Percentiles rank a stretch among this genome's conserved stretches.
These are phyloP conservation scores for Picea sitchensis DNA, from an alignment of 75 land plant genomes.

Conservation along the genomic window DNA sequence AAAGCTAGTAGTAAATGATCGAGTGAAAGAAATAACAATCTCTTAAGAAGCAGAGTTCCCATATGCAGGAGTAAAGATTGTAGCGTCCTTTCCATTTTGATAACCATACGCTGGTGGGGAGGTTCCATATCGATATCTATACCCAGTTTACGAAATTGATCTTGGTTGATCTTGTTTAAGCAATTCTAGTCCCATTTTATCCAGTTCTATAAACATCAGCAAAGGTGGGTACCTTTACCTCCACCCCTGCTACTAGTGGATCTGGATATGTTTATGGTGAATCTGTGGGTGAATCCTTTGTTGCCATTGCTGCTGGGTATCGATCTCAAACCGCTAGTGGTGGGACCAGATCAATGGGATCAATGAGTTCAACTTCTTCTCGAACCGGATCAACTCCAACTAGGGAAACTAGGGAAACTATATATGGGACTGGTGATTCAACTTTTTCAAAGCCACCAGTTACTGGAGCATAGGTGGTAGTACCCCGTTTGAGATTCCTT, in stretches of 20 bases:
- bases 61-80: not conserved
- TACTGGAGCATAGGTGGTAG: no score
- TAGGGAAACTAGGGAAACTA: not conserved
- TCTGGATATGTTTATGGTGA: not conserved
- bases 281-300: not conserved
- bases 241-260: not conserved
- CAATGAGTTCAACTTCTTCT: not conserved
- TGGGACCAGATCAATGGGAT: not conserved
- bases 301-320: not conserved
- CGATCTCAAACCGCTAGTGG: not conserved
- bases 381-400: not conserved
- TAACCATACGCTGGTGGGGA: not conserved
- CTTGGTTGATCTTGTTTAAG: not conserved
- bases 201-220: not conserved
- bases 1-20: slow-evolving; percentile 2
- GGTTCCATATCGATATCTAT: not conserved
- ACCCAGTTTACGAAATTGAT: not conserved
- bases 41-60: not conserved
- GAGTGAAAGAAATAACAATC: not conserved
- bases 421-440: no score
- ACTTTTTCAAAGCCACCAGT: no score
- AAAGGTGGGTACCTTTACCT: not conserved
- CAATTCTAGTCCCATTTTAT: not conserved
- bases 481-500: no score
- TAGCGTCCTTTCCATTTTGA: not conserved